phyloP scores from a whole-genome alignment of 768 basidiomycete species.

The Strobilomyces echinocephalus region DNA sequence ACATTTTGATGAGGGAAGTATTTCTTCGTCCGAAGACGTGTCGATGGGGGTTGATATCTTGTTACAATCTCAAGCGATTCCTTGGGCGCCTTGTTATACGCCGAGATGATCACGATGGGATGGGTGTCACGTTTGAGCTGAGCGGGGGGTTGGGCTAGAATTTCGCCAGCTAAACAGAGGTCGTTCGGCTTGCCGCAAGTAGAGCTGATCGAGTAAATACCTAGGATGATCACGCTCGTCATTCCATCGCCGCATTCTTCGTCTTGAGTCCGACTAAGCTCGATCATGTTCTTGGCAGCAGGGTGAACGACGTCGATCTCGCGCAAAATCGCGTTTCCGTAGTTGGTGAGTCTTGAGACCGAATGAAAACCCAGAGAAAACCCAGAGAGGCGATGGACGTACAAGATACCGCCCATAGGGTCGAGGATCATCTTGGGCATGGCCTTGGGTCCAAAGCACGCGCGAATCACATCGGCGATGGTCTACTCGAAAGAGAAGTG shows the following conservation, averaged over 20 bases:
- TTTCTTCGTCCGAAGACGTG: conserved; percentile 76
- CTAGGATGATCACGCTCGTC: conserved; percentile 95
- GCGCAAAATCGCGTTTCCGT: conserved; percentile 97
- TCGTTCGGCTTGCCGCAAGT: neutral
- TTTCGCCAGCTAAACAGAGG: conserved; percentile 72
- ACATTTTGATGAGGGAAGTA: conserved; percentile 98
- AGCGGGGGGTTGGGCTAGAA: conserved; percentile 89
- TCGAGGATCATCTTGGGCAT: conserved; percentile 99
- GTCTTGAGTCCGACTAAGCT: conserved; percentile 94
- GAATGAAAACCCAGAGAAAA: neutral
- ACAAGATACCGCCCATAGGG: conserved; percentile 99
- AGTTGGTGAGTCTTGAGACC: conserved; percentile 77
- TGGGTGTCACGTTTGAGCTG: conserved; percentile 96
- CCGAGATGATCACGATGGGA: conserved; percentile 97
- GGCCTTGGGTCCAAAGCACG: conserved; percentile 94
- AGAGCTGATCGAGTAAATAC: conserved; percentile 40
- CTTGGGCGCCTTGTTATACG: conserved; percentile 93
- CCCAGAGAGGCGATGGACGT: conserved; percentile 22
- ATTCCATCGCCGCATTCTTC: conserved; percentile 99
- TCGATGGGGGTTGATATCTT: conserved; percentile 88
- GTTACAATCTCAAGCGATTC: conserved; percentile 87
- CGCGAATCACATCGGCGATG: conserved; percentile 95
- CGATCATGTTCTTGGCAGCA: conserved; percentile 99
- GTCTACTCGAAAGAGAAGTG: conserved; percentile 51
- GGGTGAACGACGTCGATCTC: conserved; percentile 99